phyloP scores from a whole-genome alignment of 1,284 basidiomycete genomes.

The Malassezia furfur region DNA sequence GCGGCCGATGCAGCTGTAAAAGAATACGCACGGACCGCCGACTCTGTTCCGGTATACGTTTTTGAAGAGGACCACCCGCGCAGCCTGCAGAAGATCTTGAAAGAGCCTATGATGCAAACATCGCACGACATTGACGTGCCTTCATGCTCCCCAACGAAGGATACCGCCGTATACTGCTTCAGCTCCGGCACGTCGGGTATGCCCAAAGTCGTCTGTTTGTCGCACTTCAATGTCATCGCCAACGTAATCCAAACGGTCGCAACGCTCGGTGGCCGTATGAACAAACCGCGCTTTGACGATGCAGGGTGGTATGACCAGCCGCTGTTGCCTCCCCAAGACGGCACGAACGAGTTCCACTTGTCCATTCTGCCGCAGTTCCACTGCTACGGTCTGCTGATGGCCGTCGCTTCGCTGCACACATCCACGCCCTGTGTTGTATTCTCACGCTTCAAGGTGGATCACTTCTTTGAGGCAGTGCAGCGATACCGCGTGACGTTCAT shows the following conservation, averaged over 20 bases:
- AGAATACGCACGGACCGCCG: constrained; percentile 18
- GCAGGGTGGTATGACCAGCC: constrained; percentile 27
- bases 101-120: constrained; percentile 19
- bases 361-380: constrained; percentile 44
- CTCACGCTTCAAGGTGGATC: constrained; percentile 32
- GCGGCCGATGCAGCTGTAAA: constrained; percentile 22
- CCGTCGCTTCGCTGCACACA: constrained; percentile 39
- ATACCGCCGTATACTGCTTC: constrained; percentile 38
- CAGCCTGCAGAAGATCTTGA: constrained; percentile 22
- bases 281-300: constrained; percentile 33
- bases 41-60: constrained; percentile 21
- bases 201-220: constrained; percentile 43
- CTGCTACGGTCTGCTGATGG: constrained; percentile 43
- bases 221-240: constrained; percentile 37
- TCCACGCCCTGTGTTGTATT: constrained; percentile 36
- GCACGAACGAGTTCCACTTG: constrained; percentile 35
- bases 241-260: constrained; percentile 41
- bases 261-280: constrained; percentile 35
- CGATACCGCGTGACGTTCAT: constrained; percentile 36
- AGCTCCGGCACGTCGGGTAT: constrained; percentile 43
- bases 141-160: constrained; percentile 18
- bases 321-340: constrained; percentile 18
- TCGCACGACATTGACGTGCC: constrained; percentile 22
- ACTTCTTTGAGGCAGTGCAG: constrained; percentile 33
- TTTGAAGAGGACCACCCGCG: constrained; percentile 33